Conservation (phyloP, 805 yeast species). For the Ogataea neopini region DNA sequence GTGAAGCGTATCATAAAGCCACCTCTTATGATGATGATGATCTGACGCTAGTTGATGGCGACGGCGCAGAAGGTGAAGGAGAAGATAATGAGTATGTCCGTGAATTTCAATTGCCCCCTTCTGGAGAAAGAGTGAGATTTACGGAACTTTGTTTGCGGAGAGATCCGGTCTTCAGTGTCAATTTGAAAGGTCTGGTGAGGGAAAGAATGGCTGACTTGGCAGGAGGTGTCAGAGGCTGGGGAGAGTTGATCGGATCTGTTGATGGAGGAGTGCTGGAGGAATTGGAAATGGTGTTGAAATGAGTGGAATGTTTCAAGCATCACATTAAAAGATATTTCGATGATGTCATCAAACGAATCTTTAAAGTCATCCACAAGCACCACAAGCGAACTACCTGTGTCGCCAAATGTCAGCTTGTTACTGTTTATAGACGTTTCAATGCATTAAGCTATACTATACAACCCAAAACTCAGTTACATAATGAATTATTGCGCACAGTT, state of each 20-base stretch:
- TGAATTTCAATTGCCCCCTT: conserved; percentile 31
- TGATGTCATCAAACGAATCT: no score
- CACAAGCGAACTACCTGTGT: background rate
- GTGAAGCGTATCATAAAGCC: conserved; percentile 50
- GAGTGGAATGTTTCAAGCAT: no score
- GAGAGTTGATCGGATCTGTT: conserved; percentile 35
- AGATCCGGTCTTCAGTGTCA: conserved; percentile 58
- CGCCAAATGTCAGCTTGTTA: background rate
- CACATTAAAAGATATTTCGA: no score
- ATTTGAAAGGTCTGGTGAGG: conserved; percentile 46
- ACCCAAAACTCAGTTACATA: background rate
- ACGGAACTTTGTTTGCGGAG: conserved; percentile 36
- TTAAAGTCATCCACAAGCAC: no score
- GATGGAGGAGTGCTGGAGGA: conserved; percentile 35
- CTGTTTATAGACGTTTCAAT: background rate
- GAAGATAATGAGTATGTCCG: conserved; percentile 29
- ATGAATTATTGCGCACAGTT: background rate
- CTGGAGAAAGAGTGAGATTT: conserved; percentile 46
- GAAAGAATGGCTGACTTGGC: conserved; percentile 33
- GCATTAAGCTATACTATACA: background rate
- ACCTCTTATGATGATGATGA: conserved; percentile 40
- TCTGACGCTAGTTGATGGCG: conserved; percentile 25
- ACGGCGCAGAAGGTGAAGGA: conserved; percentile 22
- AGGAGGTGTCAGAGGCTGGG: conserved; percentile 36
- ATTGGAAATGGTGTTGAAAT: conserved; percentile 26